Evolutionary conservation across 2,329 filamentous ascomycete genomes (phyloP).

Genomic region (Scleromitrula shiraiana): DNA sequence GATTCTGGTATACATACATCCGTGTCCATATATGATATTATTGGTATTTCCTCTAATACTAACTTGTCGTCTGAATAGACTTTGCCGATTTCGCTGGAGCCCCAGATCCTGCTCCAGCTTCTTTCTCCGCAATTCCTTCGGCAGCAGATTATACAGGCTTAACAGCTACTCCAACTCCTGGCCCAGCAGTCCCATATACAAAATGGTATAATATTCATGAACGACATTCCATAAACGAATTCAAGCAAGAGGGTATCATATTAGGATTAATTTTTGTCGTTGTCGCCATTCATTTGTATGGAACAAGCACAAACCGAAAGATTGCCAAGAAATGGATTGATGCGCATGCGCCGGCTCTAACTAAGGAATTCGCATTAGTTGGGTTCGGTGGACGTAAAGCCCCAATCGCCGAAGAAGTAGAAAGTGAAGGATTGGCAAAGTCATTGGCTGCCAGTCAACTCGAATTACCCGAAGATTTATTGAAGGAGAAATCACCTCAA

Average conservation of each 20-base stretch:
- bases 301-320: slow-evolving; percentile 68
- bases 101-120: slow-evolving; percentile 53
- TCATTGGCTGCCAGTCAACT: slow-evolving; percentile 31
- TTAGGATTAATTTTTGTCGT: slow-evolving; percentile 67
- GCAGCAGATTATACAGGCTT: slow-evolving; percentile 40
- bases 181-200: slow-evolving; percentile 60
- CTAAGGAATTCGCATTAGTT: slow-evolving; percentile 77
- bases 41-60: slow-evolving; percentile 26
- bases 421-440: slow-evolving; percentile 34
- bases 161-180: slow-evolving; percentile 37
- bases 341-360: slow-evolving; percentile 63
- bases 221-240: slow-evolving; percentile 75
- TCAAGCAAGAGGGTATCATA: slow-evolving; percentile 79
- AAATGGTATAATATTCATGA: slow-evolving; percentile 98
- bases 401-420: slow-evolving; percentile 38
- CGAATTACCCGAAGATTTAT: slow-evolving; percentile 44
- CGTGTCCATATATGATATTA: too few species aligned
- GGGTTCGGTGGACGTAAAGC: slow-evolving; percentile 59
- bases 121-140: slow-evolving; percentile 37
- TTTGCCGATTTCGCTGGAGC: slow-evolving; percentile 89
- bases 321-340: slow-evolving; percentile 76
- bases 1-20: slow-evolving; percentile 50
- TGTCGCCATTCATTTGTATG: slow-evolving; percentile 72
- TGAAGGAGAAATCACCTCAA: slow-evolving; percentile 82
- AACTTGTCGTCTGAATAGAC: slow-evolving; percentile 46